Base-by-base conservation (phyloP, 495 filamentous ascomycete genomes). In the Clavariopsis aquatica region DNA sequence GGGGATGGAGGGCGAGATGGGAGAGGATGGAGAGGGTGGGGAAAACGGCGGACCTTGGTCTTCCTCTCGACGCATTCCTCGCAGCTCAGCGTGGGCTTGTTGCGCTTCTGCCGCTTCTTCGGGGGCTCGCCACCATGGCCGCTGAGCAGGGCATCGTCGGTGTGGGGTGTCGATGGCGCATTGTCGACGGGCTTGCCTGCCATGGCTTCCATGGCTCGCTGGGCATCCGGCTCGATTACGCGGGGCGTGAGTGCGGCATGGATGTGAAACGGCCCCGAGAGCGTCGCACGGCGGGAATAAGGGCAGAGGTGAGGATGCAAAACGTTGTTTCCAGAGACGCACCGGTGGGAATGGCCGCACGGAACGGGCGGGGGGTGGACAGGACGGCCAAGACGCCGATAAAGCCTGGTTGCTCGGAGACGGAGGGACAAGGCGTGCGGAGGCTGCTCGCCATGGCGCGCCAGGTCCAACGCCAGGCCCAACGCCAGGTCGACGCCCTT, bases 31-130 rank as follows among this genome's bases (percentile, higher is more conserved):
- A 34, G n/a, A n/a, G n/a, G n/a, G n/a, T n/a, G n/a, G n/a, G 5
- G 31, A 34, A 43, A 43, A 17, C 23, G 36, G 49, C 77, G 64
- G 69, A 82, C 85, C 79, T 87, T 88, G 15, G 85, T 88, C 74
- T 89, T 89, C 56, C 85, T 78, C 73, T 86, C 85, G 34, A 89
- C 87, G 71, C 88, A 91, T 65, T 89, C 86, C 58, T 83, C 79
- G 71, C 87, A 91, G 43, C 85, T 88, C 43, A 91, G 69, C 0
- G 87, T 91, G 4, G 87, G 87, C 70, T 91, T 91, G 75, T 91
- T 91, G 24, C 87, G 79, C 72, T 87, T 89, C 73, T 89, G 87
- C 73, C 85, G 88, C 74, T 87, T 87, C 74, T 49, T 47, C 3
- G 64, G 60, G 31, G 68, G 64, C 47, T 28, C 15, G 22, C 27